These are phyloP conservation scores for Helotiales sp. DNA, from an alignment of 2,329 filamentous ascomycete genomes.

Conservation along the genomic window DNA sequence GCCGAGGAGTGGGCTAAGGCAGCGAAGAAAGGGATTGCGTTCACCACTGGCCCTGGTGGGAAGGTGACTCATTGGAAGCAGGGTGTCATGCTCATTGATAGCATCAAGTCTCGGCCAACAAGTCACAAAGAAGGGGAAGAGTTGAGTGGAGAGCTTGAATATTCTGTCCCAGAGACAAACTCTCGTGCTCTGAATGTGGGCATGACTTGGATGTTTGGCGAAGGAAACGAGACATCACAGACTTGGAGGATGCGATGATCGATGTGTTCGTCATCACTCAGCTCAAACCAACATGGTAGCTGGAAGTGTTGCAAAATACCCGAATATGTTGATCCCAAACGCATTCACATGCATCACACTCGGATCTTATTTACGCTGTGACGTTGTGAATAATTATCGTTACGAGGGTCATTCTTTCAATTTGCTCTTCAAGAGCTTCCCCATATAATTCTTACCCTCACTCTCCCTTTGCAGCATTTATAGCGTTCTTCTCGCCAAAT, in stretches of 20 bases:
- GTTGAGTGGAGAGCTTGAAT: slow-evolving; percentile 68
- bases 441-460: not conserved
- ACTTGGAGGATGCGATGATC: slow-evolving; percentile 36
- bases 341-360: not conserved
- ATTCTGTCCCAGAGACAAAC: slow-evolving; percentile 67
- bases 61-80: slow-evolving; percentile 90
- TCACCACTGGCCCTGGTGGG: slow-evolving; percentile 80
- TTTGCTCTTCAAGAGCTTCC: too few species aligned
- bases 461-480: slow-evolving; percentile 21
- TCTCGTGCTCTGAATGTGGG: slow-evolving; percentile 67
- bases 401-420: not conserved
- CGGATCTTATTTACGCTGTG: not conserved
- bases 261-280: not conserved
- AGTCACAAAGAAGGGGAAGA: slow-evolving; percentile 54
- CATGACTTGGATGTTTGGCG: slow-evolving; percentile 54
- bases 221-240: slow-evolving; percentile 28
- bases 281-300: not conserved
- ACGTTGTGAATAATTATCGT: not conserved
- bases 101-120: slow-evolving; percentile 44
- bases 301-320: not conserved
- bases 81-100: slow-evolving; percentile 69
- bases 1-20: slow-evolving; percentile 61
- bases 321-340: not conserved
- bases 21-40: slow-evolving; percentile 67
- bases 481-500: slow-evolving; percentile 42